Conservation (phyloP, 2,329 filamentous ascomycete species). For the Neobulgaria alba region DNA sequence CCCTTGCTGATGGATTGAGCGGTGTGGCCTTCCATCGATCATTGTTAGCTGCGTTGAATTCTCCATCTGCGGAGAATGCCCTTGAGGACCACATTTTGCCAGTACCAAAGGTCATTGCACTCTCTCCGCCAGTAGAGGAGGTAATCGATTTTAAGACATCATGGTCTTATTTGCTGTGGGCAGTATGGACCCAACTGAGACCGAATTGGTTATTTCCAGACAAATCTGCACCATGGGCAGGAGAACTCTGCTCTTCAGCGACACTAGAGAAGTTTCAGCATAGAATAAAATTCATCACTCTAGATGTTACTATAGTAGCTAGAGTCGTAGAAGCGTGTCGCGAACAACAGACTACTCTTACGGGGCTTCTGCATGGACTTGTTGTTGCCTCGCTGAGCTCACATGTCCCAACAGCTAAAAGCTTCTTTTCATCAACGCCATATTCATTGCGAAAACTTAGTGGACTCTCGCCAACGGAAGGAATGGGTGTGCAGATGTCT, state of each 20-base stretch:
- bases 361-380: constrained; percentile 40
- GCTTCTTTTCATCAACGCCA: constrained; percentile 35
- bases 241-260: constrained; percentile 29
- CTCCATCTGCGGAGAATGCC: constrained; percentile 2
- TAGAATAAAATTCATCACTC: constrained; percentile 5
- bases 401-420: constrained; percentile 30
- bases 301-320: constrained; percentile 3
- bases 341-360: constrained; percentile 37
- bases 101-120: constrained; percentile 22
- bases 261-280: constrained; percentile 15
- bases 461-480: constrained; percentile 11
- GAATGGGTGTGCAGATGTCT: constrained; percentile 29
- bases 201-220: constrained; percentile 32
- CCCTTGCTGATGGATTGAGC: constrained; percentile 43
- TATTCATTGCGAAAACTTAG: constrained; percentile 38
- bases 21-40: constrained; percentile 40
- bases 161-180: constrained; percentile 33
- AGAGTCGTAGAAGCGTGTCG: constrained; percentile 8
- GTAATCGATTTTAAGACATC: constrained; percentile 29
- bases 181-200: constrained; percentile 34
- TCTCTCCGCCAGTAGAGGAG: constrained; percentile 15
- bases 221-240: constrained; percentile 32
- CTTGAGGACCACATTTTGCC: constrained; percentile 24
- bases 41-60: constrained; percentile 36
- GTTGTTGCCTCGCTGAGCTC: constrained; percentile 34